Base-by-base conservation (phyloP, 805 yeast genomes). In the Candida ulmi region DNA sequence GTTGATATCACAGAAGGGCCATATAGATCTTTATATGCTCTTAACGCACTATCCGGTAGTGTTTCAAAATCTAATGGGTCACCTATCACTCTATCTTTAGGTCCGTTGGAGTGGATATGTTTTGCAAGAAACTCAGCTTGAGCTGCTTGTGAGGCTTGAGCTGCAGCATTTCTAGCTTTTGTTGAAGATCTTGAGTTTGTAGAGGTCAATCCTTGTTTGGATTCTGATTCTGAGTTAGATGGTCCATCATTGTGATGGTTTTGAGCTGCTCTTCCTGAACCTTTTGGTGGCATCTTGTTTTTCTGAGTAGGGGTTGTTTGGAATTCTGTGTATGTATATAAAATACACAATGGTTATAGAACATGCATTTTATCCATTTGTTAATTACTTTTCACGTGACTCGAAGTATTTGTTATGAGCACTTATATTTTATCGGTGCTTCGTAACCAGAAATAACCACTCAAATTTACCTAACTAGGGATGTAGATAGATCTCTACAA, bases 61-160 rank as follows among this genome's bases (percentile, higher is more conserved):
- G 71, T 58, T 31, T 71, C 76, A 52, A 90, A 88, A 59, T 88
- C 93, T 42, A 85, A 52, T 1, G 88, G 83, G 40, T 78, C 75
- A 1, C 66, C 60, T 9, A 62, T 60, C 0, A 72, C 70, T 25
- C 54, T 54, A 47, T 80, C 81, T 30, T 72, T 65, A 1, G 90
- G 90, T 3, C 88, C 90, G 51, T 84, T 84, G 18, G 84, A 75
- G 48, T 83, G 73, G 30, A 84, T 77, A 57, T 84, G 87, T 43
- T 76, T 77, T n/a, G 76, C 68, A 5, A 81, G 63, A 34, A 72
- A 74, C 46, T 80, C 83, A 42, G 79, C 84, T 48, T 83, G 88
- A 17, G 81, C 83, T 42, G 79, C 84, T 48, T 83, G 88, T 16
- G 81, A 83, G 33, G 82, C 87, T 31, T 77, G 80, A 2, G 78